Evolutionary conservation across 345 rosid genomes (phyloP).

Genomic region (Conringia planisiliqua): DNA sequence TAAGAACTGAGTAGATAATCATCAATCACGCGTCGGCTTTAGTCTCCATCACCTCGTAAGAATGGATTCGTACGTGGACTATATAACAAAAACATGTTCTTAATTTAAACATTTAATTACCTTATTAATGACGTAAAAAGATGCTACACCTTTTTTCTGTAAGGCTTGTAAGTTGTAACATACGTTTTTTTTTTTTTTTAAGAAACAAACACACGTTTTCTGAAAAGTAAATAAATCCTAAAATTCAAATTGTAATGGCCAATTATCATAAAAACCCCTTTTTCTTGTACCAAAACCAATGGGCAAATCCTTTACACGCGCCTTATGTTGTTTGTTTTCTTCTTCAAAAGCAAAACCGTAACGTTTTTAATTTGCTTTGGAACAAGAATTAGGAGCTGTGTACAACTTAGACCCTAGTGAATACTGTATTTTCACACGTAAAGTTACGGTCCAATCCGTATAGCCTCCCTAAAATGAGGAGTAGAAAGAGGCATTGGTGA

Average conservation of each 20-base stretch:
- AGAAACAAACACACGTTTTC: not conserved
- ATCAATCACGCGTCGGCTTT: not conserved
- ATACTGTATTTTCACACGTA: not conserved
- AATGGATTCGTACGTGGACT: constrained; percentile 1
- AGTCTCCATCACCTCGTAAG: not conserved
- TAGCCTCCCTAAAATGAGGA: constrained; percentile 26
- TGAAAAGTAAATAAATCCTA: not conserved
- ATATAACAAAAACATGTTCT: not conserved
- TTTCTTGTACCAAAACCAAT: not conserved
- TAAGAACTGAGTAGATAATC: constrained; percentile 7
- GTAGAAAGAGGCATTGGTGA: constrained; percentile 3
- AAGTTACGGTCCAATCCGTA: constrained; percentile 11
- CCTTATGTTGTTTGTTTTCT: not conserved
- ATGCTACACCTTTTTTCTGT: not conserved
- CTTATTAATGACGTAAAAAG: not conserved
- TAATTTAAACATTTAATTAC: not conserved
- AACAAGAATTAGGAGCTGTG: not conserved
- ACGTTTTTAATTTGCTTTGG: not conserved
- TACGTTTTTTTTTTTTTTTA: not conserved
- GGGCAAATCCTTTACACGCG: not conserved
- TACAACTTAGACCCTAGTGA: not conserved
- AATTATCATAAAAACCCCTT: not conserved
- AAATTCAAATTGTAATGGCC: not conserved
- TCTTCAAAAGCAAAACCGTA: not conserved
- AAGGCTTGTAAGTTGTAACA: not conserved